Evolutionary conservation across 2,329 filamentous ascomycete species (phyloP), one percentile per base, ranked within the genome.

Genomic region (Cladosporium velox): DNA sequence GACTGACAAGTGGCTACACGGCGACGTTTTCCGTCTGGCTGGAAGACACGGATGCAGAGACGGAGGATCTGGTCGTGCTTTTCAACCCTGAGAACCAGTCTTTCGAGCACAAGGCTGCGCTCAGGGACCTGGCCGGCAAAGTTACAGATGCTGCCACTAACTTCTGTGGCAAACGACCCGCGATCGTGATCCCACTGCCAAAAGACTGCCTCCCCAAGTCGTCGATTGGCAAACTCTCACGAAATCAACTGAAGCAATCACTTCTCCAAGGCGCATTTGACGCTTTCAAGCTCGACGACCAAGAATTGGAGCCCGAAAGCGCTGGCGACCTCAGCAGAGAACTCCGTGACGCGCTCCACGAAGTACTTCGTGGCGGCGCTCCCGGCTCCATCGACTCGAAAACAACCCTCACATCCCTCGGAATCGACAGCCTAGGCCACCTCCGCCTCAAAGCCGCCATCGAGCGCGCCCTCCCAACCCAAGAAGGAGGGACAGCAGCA

Each of bases 191-290:
- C 10, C 65, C 71, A 8, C 59, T 72, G 28, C 67, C 70, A 3
- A 68, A 69, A 44, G 57, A 64, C 2, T 60, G 67, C 18, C 64
- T 72, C 2, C 71, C 70, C n/a, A 68, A 68, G 44, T 70, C 71
- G 7, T 71, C 70, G 1, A 69, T 72, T 34, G 71, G 71, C 60
- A 72, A 72, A 65, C 67, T 71, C 10, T 72, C 71, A 15, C 60
- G 71, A 11, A 66, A 67, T 12, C 70, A 70, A 61, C 44, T 72
- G 49, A 67, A 67, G 38, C 55, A 34, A 24, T 58, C 55, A 24
- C 55, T 58, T 5, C 65, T 69, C 28, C 52, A 64, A 11, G 69
- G 66, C 41, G 68, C 70, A 32, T 66, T 60, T 18, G 67, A 68
- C 4, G 51, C 59, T 7, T 70, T 69, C 24, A 51, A 61, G 30